phyloP scores from a whole-genome alignment of 2,329 filamentous ascomycete genomes.

The Aureobasidium namibiae region DNA sequence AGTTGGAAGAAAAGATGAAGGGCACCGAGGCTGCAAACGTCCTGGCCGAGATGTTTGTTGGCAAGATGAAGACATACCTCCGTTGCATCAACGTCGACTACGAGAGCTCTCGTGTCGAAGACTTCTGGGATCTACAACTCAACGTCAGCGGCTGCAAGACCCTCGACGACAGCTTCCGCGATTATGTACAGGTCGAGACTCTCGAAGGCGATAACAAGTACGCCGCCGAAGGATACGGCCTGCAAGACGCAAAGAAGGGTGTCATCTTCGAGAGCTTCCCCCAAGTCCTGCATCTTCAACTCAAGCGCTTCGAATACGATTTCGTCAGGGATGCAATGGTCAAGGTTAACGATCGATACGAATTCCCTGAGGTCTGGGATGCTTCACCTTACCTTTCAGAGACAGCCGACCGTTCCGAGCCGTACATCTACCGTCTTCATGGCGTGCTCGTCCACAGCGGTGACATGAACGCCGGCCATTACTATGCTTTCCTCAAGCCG shows the following conservation, averaged over 20 bases:
- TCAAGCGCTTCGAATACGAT: constrained; percentile 98
- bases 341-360: constrained; percentile 93
- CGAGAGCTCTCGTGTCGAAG: constrained; percentile 89
- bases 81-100: constrained; percentile 98
- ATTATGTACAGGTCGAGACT: constrained; percentile 94
- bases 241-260: constrained; percentile 95
- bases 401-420: constrained; percentile 76
- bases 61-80: constrained; percentile 98
- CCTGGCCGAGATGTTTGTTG: constrained; percentile 83
- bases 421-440: constrained; percentile 88
- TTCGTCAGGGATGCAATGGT: constrained; percentile 95
- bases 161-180: constrained; percentile 86
- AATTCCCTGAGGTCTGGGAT: constrained; percentile 78
- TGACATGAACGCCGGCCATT: constrained; percentile 93
- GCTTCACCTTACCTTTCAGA: constrained; percentile 80
- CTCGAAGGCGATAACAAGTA: constrained; percentile 99
- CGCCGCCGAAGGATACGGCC: constrained; percentile 80
- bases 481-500: constrained; percentile 95
- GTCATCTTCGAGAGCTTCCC: constrained; percentile 96
- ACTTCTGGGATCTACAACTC: constrained; percentile 98
- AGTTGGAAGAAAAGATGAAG: constrained; percentile 97
- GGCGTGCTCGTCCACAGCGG: constrained; percentile 94
- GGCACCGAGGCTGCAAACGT: constrained; percentile 86
- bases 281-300: constrained; percentile 84
- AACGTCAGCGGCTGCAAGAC: constrained; percentile 94